Percentiles rank a stretch among this genome's conserved stretches.
These are phyloP conservation scores for Pseudohalonectria lignicola DNA, from an alignment of 2,329 filamentous ascomycete species.

Conservation along the genomic window DNA sequence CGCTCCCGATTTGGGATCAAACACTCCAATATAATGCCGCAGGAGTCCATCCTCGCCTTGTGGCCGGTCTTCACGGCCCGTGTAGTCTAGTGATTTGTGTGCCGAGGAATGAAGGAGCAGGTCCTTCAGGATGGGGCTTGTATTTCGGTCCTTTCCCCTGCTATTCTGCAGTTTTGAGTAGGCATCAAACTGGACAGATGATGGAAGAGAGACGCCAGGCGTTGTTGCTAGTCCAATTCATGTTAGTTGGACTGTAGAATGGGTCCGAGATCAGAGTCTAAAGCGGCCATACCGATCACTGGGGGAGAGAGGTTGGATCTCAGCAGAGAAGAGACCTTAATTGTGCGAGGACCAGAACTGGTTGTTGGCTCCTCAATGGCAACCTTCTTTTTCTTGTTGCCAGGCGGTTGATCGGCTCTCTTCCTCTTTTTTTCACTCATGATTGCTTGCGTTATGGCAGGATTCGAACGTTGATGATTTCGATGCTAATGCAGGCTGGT, in stretches of 20 bases:
- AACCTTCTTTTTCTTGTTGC: constrained; percentile 38
- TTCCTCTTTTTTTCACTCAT: constrained; percentile 38
- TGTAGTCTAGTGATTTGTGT: constrained; percentile 49
- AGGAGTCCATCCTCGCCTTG: constrained; percentile 30
- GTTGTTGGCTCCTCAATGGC: constrained; percentile 26
- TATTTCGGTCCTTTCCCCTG: constrained; percentile 16
- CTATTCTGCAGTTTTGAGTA: constrained; percentile 33
- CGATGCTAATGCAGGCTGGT: too few relatives aligned
- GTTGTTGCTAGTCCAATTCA: constrained; percentile 21
- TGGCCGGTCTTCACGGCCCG: constrained; percentile 39
- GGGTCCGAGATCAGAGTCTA: not conserved
- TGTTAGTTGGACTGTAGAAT: constrained; percentile 4
- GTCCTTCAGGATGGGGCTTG: constrained; percentile 25
- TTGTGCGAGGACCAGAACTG: constrained; percentile 17
- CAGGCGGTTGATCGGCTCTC: constrained; percentile 27
- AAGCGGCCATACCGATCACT: constrained; percentile 17
- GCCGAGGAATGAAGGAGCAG: constrained; percentile 46
- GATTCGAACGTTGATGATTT: not conserved
- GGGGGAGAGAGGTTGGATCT: constrained; percentile 36
- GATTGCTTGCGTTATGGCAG: not conserved
- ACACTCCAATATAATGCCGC: constrained; percentile 56
- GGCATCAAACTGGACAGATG: constrained; percentile 30
- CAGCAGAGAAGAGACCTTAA: constrained; percentile 35
- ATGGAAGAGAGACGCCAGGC: constrained; percentile 25
- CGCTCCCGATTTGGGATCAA: constrained; percentile 47